Percentiles rank a stretch among this genome's conserved stretches.
Evolutionary conservation across 257 asterid species (phyloP).

Genomic region (Lantana camara): DNA sequence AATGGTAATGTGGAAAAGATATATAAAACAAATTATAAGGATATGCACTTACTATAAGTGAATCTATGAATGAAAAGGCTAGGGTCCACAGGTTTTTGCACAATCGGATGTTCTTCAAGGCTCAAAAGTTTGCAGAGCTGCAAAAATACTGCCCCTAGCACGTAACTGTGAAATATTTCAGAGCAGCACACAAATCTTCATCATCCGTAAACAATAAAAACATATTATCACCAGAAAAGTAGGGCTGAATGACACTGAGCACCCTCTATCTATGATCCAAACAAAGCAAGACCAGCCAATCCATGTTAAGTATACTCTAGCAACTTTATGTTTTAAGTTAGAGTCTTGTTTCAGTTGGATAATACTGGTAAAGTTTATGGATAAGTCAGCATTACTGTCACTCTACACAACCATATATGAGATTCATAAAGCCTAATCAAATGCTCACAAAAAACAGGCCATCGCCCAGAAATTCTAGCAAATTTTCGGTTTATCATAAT

Average conservation of each 20-base stretch:
- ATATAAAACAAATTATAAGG: constrained; percentile 9
- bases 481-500: neutral
- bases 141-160: constrained; percentile 87
- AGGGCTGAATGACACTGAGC: neutral
- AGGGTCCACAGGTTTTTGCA: constrained; percentile 88
- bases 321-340: constrained; percentile 13
- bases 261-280: neutral
- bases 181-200: constrained; percentile 8
- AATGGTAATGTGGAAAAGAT: constrained; percentile 1
- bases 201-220: constrained; percentile 2
- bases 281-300: constrained; percentile 1
- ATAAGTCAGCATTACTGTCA: neutral
- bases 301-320: neutral
- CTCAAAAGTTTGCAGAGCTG: constrained; percentile 79
- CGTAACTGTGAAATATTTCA: constrained; percentile 57
- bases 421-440: too few species aligned
- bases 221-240: neutral
- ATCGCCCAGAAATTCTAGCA: neutral
- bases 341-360: neutral
- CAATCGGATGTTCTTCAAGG: constrained; percentile 67
- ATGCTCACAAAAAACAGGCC: constrained; percentile 2
- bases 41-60: constrained; percentile 58
- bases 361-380: constrained; percentile 1
- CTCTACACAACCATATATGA: constrained; percentile 1
- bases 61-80: constrained; percentile 91